Base-by-base conservation (phyloP, 1,284 basidiomycete genomes). In the Pterula multifida region DNA sequence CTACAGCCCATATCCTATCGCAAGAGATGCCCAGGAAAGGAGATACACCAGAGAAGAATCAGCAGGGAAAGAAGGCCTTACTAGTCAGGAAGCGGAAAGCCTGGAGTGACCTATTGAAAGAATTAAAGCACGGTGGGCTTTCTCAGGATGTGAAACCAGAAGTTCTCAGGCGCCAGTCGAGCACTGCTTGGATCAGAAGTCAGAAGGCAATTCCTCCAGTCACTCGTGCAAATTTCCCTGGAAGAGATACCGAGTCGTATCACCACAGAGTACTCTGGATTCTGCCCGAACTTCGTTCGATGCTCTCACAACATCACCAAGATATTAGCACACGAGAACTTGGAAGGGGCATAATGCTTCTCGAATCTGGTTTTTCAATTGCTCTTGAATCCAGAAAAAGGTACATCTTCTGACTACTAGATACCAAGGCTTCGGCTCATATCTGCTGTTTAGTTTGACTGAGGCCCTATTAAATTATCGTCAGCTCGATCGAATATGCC, bases 91-190 rank as follows among this genome's bases (percentile, higher is more conserved):
- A 98, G 68, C 75, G 88, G 53, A 92, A 91, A 61, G 94, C 93
- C 1, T 94, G 86, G 79, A 81, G 85, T 24, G 92, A 98, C 61
- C 70, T 98, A 19, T 71, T 97, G 55, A 95, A 92, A 66, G 90
- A 94, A 60, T 71, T 98, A 35, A 90, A 90, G 60, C 76, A 78
- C 1, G 70, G 81, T 25, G 96, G 96, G 3, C 74, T 98, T 52
- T 73, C 89, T 0, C 66, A 73, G 22, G 85, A 79, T 52, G 69
- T 90, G 23, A 85, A 83, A 56, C 78, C 90, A 1, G 85, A 91
- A 36, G 63, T 85, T 45, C 71, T 90, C 3, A 68, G 68, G 9
- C 75, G 69, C 47, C 84, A 92, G 57, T 68, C 71, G 45, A 81
- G 81, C 54, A 63, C 69, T n/a, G 68, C 72, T 44, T 83, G 84